phyloP scores from a whole-genome alignment of 768 basidiomycete genomes.

The Dacryopinax spathularia region DNA sequence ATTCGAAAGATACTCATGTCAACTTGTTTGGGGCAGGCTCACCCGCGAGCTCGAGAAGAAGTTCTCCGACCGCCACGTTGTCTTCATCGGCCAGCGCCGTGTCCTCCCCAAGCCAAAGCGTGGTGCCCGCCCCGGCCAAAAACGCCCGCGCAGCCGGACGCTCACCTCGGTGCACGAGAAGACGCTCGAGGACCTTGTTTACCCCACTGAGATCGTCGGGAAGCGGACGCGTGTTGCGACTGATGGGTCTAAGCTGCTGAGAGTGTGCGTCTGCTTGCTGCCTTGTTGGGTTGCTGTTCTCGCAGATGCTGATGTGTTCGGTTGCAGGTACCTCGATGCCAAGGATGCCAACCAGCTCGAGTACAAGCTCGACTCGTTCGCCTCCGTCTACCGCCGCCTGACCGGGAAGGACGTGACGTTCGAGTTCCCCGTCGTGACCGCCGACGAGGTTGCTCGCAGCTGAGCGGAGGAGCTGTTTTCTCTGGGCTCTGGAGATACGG shows the following conservation, averaged over 20 bases:
- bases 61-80: constrained; percentile 97
- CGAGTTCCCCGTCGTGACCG: constrained; percentile 56
- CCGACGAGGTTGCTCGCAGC: background rate
- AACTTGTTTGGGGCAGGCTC: constrained; percentile 40
- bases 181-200: constrained; percentile 97
- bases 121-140: constrained; percentile 82
- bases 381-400: constrained; percentile 86
- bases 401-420: constrained; percentile 96
- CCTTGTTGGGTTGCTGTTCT: background rate
- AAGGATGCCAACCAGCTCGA: constrained; percentile 97
- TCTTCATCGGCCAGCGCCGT: constrained; percentile 96
- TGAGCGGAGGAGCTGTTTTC: background rate
- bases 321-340: constrained; percentile 77
- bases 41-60: constrained; percentile 99
- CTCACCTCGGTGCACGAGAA: constrained; percentile 95
- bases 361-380: constrained; percentile 99
- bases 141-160: constrained; percentile 91
- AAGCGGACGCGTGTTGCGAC: constrained; percentile 89
- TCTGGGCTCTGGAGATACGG: background rate
- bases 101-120: constrained; percentile 96
- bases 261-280: constrained; percentile 61
- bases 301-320: constrained; percentile 3
- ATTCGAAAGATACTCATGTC: constrained; percentile 14
- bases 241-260: constrained; percentile 89
- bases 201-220: constrained; percentile 96